Conservation (phyloP, 23 red algal species). For the Porphyridium purpureum region DNA sequence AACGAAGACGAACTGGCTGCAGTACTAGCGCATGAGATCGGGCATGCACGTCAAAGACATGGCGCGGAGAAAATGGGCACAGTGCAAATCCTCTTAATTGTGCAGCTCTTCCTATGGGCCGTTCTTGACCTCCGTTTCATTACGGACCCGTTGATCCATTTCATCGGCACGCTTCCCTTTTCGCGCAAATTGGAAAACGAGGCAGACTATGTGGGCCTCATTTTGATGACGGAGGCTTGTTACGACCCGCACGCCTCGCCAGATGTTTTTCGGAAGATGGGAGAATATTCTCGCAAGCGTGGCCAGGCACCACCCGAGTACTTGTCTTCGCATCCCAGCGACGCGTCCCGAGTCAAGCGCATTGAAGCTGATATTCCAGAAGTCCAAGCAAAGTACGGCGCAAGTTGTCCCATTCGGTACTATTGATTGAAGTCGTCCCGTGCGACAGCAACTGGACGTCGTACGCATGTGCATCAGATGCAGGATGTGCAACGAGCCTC, state of each 20-base stretch:
- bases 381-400: neutral
- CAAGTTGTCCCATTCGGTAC: too few relatives aligned
- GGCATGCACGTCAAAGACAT: conserved; percentile 75
- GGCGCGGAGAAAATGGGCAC: conserved; percentile 64
- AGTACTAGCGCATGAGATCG: conserved; percentile 80
- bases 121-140: conserved; percentile 41
- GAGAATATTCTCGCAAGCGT: neutral
- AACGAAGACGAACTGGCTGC: conserved; percentile 59
- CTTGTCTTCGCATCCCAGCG: neutral
- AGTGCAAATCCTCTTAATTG: conserved; percentile 27
- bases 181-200: conserved; percentile 57
- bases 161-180: conserved; percentile 50
- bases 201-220: conserved; percentile 76
- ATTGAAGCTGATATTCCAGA: neutral
- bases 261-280: conserved; percentile 21
- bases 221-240: conserved; percentile 52
- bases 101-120: conserved; percentile 23
- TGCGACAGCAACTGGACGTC: too few relatives aligned
- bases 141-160: conserved; percentile 21
- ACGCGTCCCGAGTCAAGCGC: neutral
- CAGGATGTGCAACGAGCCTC: too few relatives aligned
- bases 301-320: neutral
- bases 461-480: too few relatives aligned
- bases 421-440: too few relatives aligned
- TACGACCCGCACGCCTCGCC: conserved; percentile 59